A percentile compares a stretch with the other conserved stretches of the same genome.
Conservation (phyloP, 306 rosid genomes). For the Acacia confusa region DNA sequence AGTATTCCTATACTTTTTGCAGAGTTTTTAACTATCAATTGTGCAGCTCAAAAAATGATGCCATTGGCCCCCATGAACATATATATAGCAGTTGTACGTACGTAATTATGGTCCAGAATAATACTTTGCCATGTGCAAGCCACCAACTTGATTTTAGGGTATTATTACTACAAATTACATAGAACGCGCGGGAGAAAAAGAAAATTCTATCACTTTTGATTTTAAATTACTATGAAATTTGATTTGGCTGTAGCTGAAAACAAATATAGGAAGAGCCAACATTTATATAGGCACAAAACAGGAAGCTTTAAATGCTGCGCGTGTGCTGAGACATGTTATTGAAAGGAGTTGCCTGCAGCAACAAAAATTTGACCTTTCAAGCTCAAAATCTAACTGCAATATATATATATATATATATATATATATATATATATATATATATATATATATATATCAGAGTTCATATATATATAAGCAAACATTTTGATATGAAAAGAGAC, state of each 20-base stretch:
- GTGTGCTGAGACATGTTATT: conserved; percentile 15
- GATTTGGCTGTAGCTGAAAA: not conserved
- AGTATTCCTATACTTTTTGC: not conserved
- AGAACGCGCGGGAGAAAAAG: not conserved
- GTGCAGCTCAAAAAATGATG: conserved; percentile 8
- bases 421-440: not conserved
- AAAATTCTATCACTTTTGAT: not conserved
- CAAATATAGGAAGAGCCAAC: not conserved
- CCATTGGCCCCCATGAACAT: not conserved
- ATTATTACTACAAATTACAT: conserved; percentile 1
- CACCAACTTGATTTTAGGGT: not conserved
- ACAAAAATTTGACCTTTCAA: conserved; percentile 26
- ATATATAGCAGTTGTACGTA: not conserved
- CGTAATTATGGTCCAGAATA: not conserved
- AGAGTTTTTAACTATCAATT: not conserved
- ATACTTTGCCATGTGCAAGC: not conserved
- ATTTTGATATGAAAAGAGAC: conserved; percentile 21
- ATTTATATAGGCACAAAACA: not conserved
- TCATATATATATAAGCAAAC: not conserved
- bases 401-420: not conserved
- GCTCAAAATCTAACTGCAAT: conserved; percentile 26
- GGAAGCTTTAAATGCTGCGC: conserved; percentile 28
- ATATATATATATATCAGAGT: not conserved
- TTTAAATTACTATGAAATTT: not conserved
- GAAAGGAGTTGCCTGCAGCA: conserved; percentile 28